phyloP scores from a whole-genome alignment of 2,329 filamentous ascomycete genomes.

The Phoma sp. region DNA sequence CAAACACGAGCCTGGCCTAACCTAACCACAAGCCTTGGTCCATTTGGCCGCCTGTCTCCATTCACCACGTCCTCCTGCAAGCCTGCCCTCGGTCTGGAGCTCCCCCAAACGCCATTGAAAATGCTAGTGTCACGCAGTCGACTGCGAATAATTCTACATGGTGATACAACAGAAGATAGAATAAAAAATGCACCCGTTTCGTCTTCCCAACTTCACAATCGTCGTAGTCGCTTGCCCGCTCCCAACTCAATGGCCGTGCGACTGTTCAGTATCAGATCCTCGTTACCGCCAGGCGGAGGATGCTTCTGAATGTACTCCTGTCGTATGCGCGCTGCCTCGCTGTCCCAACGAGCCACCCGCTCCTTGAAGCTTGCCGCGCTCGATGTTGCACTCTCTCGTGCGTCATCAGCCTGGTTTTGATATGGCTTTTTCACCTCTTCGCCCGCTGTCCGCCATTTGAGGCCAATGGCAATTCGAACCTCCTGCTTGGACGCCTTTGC shows the following conservation, averaged over 20 bases:
- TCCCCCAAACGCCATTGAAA: constrained; percentile 22
- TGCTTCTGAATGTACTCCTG: constrained; percentile 51
- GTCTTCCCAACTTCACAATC: constrained; percentile 33
- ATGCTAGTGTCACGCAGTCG: constrained; percentile 31
- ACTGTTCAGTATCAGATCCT: constrained; percentile 41
- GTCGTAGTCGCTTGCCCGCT: constrained; percentile 42
- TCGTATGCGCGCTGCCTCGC: constrained; percentile 60
- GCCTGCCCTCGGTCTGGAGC: constrained; percentile 2
- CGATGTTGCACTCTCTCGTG: constrained; percentile 69
- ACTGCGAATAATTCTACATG: constrained; percentile 26
- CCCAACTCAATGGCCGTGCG: constrained; percentile 49
- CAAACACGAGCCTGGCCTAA: not conserved
- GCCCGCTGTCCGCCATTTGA: constrained; percentile 84
- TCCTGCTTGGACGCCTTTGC: constrained; percentile 74
- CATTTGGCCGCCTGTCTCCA: constrained; percentile 11
- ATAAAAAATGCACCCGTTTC: constrained; percentile 1
- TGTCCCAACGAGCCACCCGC: constrained; percentile 74
- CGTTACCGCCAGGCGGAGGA: constrained; percentile 39
- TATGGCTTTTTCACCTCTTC: constrained; percentile 78
- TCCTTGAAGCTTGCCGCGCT: constrained; percentile 66
- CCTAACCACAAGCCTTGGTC: not conserved
- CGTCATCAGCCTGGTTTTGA: constrained; percentile 72
- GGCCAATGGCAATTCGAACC: constrained; percentile 82
- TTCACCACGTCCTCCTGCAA: constrained; percentile 1
- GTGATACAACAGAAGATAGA: constrained; percentile 25